phyloP scores from a whole-genome alignment of 2,329 filamentous ascomycete species.

The Diaporthe sp. region DNA sequence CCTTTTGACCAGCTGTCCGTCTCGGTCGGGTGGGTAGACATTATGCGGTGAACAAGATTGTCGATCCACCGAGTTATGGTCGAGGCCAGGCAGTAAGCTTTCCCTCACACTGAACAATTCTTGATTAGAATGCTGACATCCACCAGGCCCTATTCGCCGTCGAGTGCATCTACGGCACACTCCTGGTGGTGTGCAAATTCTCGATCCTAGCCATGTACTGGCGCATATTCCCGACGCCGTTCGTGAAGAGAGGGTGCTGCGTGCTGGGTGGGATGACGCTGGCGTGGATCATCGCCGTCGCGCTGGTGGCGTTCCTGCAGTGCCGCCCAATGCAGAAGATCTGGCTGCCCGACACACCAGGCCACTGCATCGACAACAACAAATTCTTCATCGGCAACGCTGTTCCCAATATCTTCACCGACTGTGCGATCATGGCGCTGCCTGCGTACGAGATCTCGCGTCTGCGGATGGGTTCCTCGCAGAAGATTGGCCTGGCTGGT shows the following conservation, averaged over 20 bases:
- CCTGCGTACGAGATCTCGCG: slow-evolving; percentile 30
- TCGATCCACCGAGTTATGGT: slow-evolving; percentile 8
- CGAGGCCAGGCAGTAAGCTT: slow-evolving; percentile 17
- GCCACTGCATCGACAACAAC: slow-evolving; percentile 26
- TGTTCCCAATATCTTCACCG: slow-evolving; percentile 29
- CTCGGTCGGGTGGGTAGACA: slow-evolving; percentile 25
- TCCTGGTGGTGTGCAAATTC: slow-evolving; percentile 18
- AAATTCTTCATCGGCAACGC: slow-evolving; percentile 30
- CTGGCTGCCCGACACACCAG: slow-evolving; percentile 9
- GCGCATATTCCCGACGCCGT: slow-evolving; percentile 33
- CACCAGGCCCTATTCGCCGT: slow-evolving; percentile 19
- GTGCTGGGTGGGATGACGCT: slow-evolving; percentile 14
- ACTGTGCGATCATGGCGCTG: slow-evolving; percentile 26
- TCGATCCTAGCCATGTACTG: slow-evolving; percentile 32
- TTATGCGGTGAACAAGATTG: slow-evolving; percentile 26
- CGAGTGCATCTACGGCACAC: slow-evolving; percentile 8
- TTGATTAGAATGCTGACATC: neutral
- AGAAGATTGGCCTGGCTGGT: slow-evolving; percentile 24
- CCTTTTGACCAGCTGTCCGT: slow-evolving; percentile 3
- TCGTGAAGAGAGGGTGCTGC: slow-evolving; percentile 25
- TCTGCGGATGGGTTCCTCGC: neutral
- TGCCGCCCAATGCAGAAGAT: slow-evolving; percentile 10
- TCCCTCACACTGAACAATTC: neutral
- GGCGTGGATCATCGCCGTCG: slow-evolving; percentile 22
- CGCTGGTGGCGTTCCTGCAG: slow-evolving; percentile 17